Percentiles rank a stretch among this genome's conserved stretches.
Conservation (phyloP, 2,329 filamentous ascomycete species). For the Exophiala xenobiotica region DNA sequence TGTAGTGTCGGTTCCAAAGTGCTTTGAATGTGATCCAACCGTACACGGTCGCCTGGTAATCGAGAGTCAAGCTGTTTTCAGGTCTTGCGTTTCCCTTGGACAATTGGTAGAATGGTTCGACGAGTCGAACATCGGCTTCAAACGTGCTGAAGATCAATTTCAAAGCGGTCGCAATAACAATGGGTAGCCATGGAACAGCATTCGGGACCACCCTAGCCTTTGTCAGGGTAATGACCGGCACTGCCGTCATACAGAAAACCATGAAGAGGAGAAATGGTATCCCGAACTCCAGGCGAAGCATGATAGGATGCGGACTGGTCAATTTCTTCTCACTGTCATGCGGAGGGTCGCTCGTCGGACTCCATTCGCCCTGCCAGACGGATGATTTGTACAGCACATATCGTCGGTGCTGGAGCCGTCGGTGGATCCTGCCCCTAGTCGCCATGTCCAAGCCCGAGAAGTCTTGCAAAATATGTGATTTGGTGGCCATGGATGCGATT, state of each 20-base stretch:
- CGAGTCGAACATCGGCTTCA: conserved; percentile 48
- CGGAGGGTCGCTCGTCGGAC: conserved; percentile 35
- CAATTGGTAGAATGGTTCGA: conserved; percentile 51
- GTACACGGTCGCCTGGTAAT: conserved; percentile 51
- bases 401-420: conserved; percentile 45
- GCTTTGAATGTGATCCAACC: conserved; percentile 46
- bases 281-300: conserved; percentile 43
- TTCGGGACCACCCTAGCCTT: conserved; percentile 39
- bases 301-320: conserved; percentile 44
- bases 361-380: conserved; percentile 53
- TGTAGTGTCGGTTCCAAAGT: conserved; percentile 44
- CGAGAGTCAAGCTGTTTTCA: conserved; percentile 47
- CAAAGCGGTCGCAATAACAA: conserved; percentile 46
- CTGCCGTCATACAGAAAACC: conserved; percentile 37
- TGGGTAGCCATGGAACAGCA: conserved; percentile 46
- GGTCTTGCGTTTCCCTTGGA: conserved; percentile 45
- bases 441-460: conserved; percentile 49
- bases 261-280: conserved; percentile 44
- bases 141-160: conserved; percentile 50
- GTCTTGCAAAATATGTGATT: conserved; percentile 50
- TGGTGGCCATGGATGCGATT: conserved; percentile 52
- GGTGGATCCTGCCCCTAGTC: conserved; percentile 45
- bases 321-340: conserved; percentile 33
- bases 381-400: conserved; percentile 53
- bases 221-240: conserved; percentile 47